Conservation (phyloP, 106 monocot species). For the Chionographis japonica region DNA sequence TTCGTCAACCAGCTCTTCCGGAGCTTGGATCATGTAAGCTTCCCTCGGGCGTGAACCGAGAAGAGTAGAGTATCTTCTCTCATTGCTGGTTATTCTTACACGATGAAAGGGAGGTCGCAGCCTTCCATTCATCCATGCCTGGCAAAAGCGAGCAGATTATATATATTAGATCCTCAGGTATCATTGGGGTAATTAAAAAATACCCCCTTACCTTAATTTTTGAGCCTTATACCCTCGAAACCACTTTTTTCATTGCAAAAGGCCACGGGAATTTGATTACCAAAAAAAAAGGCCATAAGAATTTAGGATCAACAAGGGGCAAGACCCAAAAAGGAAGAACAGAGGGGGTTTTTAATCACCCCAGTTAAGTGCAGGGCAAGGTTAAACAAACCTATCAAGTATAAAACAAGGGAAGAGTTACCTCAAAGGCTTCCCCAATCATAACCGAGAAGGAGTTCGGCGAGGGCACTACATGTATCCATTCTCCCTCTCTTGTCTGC, state of each 20-base stretch:
- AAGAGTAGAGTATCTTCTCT: conserved; percentile 7
- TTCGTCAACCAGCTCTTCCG: conserved; percentile 17
- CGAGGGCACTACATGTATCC: not conserved
- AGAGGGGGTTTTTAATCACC: no score
- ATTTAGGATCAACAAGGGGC: no score
- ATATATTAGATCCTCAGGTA: no score
- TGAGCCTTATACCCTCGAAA: not conserved
- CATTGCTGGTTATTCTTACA: not conserved
- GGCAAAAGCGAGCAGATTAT: not conserved
- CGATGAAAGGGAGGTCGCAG: conserved; percentile 2
- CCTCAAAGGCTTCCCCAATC: conserved; percentile 16
- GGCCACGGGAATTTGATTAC: no score
- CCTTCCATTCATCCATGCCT: conserved; percentile 21
- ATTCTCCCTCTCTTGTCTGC: conserved; percentile 7
- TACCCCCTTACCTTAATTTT: not conserved
- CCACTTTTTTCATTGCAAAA: no score
- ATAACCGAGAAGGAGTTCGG: conserved; percentile 15
- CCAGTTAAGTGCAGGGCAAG: no score
- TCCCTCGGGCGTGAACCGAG: conserved; percentile 1
- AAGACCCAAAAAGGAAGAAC: no score
- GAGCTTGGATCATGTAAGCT: conserved; percentile 7
- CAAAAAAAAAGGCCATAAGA: no score
- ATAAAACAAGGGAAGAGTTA: not conserved
- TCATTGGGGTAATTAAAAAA: no score
- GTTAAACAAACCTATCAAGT: no score